Evolutionary conservation across 2,329 filamentous ascomycete genomes (phyloP), one percentile per base, ranked within the genome.

Genomic region (Alternaria sp.): DNA sequence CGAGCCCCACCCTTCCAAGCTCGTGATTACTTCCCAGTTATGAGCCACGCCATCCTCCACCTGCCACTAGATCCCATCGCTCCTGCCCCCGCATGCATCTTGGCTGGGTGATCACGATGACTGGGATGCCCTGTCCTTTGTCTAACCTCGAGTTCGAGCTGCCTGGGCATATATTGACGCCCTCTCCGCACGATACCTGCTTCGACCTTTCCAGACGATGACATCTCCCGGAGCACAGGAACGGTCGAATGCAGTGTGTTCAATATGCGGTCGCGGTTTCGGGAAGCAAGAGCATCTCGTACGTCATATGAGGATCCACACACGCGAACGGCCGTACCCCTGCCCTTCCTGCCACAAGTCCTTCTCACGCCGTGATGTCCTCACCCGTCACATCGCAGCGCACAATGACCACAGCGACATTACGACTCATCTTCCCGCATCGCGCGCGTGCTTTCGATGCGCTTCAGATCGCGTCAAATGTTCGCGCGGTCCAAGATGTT

Each of bases 401-500:
- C 64, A 67, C 40, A 51, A 60, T 30, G 58, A 62, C 19, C 49
- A 32, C 17, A 50, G 32, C 15, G 32, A 54, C 26, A 17, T n/a
- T 5, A 23, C 25, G 7, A 5, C 23, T 10, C 43, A 28, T 15
- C 36, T 28, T 13, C 26, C 54, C 17, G 43, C 40, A 51, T 58
- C 59, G 23, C 59, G 74, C 45, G 75, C 75, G 5, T 77, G 75
- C 60, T 59, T 64, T 26, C 60, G 66, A 50, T 78, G 74, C 59
- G 71, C 71, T 5, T 51, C 59, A 11, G 70, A 74, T 28, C 75
- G 75, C 28, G 70, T 75, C 10, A 68, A 69, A 56, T 78, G 75
- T 54, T 73, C 75, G 30, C 74, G 76, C 30, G 70, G 67, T 10
- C 54, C 62, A 12, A 64, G 61, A n/a, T 78, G 76, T 32, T 55